Percentiles rank a stretch among this genome's conserved stretches.
Evolutionary conservation across 2,329 filamentous ascomycete species (phyloP).

Genomic region (Epichloe coenophiala): DNA sequence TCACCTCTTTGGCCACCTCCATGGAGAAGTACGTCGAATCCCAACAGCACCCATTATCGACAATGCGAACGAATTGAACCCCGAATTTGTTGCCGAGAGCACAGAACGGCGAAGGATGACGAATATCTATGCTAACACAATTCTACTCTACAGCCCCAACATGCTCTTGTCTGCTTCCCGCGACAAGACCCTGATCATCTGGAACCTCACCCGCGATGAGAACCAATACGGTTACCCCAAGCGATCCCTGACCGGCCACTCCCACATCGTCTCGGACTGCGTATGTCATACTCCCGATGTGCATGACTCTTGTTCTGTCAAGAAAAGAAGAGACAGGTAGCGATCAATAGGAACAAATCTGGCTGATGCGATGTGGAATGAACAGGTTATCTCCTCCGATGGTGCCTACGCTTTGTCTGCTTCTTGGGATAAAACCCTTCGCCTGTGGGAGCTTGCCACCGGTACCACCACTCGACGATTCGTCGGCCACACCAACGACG

Average conservation of each 20-base stretch:
- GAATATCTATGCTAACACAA: slow-evolving; percentile 8
- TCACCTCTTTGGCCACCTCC: slow-evolving; percentile 95
- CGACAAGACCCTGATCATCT: slow-evolving; percentile 99
- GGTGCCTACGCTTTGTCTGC: slow-evolving; percentile 97
- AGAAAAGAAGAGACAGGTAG: neutral
- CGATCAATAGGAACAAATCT: slow-evolving; percentile 3
- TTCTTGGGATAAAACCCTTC: slow-evolving; percentile 99
- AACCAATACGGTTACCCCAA: slow-evolving; percentile 97
- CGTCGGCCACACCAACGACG: slow-evolving; percentile 98
- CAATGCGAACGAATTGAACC: slow-evolving; percentile 1
- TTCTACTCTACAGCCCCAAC: slow-evolving; percentile 58
- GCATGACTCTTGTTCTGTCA: neutral
- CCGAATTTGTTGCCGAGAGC: neutral
- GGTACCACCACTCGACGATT: slow-evolving; percentile 96
- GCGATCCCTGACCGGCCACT: slow-evolving; percentile 96
- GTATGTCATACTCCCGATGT: slow-evolving; percentile 45
- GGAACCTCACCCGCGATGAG: slow-evolving; percentile 99
- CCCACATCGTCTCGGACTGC: slow-evolving; percentile 99
- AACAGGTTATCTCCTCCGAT: slow-evolving; percentile 94
- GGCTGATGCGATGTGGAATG: slow-evolving; percentile 12
- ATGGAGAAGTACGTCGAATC: slow-evolving; percentile 75
- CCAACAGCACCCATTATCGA: neutral
- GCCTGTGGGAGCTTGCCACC: slow-evolving; percentile 96
- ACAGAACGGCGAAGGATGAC: neutral
- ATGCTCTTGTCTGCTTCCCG: slow-evolving; percentile 97